phyloP scores from a whole-genome alignment of 805 yeast genomes.

The Yamadazyma phyllophila region DNA sequence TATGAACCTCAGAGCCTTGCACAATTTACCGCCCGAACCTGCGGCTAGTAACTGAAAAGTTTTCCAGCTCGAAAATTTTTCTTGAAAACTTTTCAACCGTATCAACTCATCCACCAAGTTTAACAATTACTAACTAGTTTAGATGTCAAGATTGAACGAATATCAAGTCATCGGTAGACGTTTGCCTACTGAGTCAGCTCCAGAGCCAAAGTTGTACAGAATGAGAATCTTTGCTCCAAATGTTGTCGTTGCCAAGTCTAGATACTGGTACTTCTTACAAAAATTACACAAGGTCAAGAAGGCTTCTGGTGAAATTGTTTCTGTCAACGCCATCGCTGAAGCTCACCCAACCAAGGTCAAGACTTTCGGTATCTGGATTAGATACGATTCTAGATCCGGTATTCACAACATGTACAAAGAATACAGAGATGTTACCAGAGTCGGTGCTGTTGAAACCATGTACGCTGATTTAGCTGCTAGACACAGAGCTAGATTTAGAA shows the following conservation, averaged over 20 bases:
- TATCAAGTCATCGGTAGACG: slow-evolving; percentile 99
- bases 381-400: slow-evolving; percentile 99
- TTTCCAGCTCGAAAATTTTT: background rate
- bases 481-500: slow-evolving; percentile 99
- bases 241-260: slow-evolving; percentile 98
- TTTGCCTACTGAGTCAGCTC: slow-evolving; percentile 97
- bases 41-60: background rate
- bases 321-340: slow-evolving; percentile 89
- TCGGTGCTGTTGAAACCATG: slow-evolving; percentile 96
- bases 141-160: slow-evolving; percentile 95
- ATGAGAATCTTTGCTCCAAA: slow-evolving; percentile 99
- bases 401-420: slow-evolving; percentile 99
- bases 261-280: slow-evolving; percentile 99
- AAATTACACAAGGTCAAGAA: slow-evolving; percentile 99
- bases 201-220: slow-evolving; percentile 99
- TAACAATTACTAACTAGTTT: slow-evolving; percentile 23
- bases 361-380: slow-evolving; percentile 99
- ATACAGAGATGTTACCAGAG: slow-evolving; percentile 99
- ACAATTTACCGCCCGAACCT: background rate
- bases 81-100: background rate
- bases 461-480: slow-evolving; percentile 99
- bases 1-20: no score
- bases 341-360: slow-evolving; percentile 98
- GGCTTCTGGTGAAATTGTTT: slow-evolving; percentile 98
- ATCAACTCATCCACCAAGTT: background rate